Conservation (phyloP, 768 basidiomycete genomes). For the Zangia roseola region DNA sequence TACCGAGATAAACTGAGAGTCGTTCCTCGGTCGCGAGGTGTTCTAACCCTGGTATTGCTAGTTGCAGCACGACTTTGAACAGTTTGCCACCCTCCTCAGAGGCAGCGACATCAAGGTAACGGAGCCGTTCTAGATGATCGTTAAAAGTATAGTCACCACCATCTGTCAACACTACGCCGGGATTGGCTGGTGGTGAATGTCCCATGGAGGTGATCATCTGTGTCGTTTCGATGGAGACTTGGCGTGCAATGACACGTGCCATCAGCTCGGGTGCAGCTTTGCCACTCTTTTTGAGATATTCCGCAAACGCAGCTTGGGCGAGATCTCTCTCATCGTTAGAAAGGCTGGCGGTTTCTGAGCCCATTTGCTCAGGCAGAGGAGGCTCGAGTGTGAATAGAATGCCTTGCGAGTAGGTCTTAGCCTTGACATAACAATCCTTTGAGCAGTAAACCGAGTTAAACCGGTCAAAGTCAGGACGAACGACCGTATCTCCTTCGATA, state of each 20-base stretch:
- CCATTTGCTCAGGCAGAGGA: conserved; percentile 49
- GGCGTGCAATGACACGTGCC: conserved; percentile 70
- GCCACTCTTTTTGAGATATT: conserved; percentile 50
- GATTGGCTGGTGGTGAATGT: conserved; percentile 6
- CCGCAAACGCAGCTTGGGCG: conserved; percentile 60
- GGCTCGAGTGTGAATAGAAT: conserved; percentile 71
- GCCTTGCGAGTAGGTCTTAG: conserved; percentile 59
- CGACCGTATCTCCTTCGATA: conserved; percentile 46
- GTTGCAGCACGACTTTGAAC: conserved; percentile 52
- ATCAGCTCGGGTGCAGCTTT: conserved; percentile 54
- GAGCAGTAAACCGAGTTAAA: conserved; percentile 73
- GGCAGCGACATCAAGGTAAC: conserved; percentile 58
- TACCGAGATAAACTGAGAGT: conserved; percentile 59
- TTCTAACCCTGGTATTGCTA: conserved; percentile 70
- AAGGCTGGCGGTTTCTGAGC: conserved; percentile 31
- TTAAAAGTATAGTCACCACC: conserved; percentile 58
- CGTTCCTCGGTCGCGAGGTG: conserved; percentile 65
- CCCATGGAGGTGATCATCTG: conserved; percentile 45
- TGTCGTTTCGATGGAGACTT: conserved; percentile 61
- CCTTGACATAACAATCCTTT: conserved; percentile 54
- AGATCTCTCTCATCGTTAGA: conserved; percentile 45
- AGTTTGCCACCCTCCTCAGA: conserved; percentile 49
- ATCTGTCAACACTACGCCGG: conserved; percentile 36
- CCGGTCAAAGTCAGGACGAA: conserved; percentile 49
- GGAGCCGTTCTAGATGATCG: conserved; percentile 76